phyloP scores from a whole-genome alignment of 2,329 filamentous ascomycete species.

The Exophiala mesophila region DNA sequence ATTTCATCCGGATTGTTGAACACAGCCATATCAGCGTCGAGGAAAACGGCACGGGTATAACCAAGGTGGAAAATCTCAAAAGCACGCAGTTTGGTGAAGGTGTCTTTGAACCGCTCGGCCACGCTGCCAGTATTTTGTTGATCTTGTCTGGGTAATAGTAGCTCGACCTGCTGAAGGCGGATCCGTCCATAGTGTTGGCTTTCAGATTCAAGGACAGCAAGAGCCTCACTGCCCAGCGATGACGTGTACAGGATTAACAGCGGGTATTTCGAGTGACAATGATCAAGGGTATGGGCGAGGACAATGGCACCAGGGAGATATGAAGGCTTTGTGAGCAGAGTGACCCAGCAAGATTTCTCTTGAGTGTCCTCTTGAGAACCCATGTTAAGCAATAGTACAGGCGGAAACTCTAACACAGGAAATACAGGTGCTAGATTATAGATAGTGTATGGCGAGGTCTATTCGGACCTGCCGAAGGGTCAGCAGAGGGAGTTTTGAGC shows the following conservation, averaged over 20 bases:
- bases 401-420: background rate
- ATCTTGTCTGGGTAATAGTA: slow-evolving; percentile 36
- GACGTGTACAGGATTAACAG: slow-evolving; percentile 49
- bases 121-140: slow-evolving; percentile 37
- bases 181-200: slow-evolving; percentile 37
- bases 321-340: slow-evolving; percentile 47
- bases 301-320: slow-evolving; percentile 51
- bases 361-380: slow-evolving; percentile 2
- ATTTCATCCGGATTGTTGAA: slow-evolving; percentile 42
- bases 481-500: too few relatives aligned
- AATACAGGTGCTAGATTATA: too few relatives aligned
- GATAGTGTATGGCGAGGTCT: too few relatives aligned
- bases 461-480: too few relatives aligned
- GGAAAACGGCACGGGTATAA: slow-evolving; percentile 44
- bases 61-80: slow-evolving; percentile 39
- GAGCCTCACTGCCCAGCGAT: slow-evolving; percentile 36
- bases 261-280: slow-evolving; percentile 43
- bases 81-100: slow-evolving; percentile 53
- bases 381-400: slow-evolving; percentile 5
- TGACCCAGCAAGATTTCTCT: slow-evolving; percentile 41
- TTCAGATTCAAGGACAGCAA: slow-evolving; percentile 41
- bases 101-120: slow-evolving; percentile 50
- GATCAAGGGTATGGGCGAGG: slow-evolving; percentile 46
- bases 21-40: slow-evolving; percentile 51
- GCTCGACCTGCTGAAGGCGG: slow-evolving; percentile 36